Conservation (phyloP, 2,329 filamentous ascomycete genomes). For the Hymenotorrendiella dingleyae region DNA sequence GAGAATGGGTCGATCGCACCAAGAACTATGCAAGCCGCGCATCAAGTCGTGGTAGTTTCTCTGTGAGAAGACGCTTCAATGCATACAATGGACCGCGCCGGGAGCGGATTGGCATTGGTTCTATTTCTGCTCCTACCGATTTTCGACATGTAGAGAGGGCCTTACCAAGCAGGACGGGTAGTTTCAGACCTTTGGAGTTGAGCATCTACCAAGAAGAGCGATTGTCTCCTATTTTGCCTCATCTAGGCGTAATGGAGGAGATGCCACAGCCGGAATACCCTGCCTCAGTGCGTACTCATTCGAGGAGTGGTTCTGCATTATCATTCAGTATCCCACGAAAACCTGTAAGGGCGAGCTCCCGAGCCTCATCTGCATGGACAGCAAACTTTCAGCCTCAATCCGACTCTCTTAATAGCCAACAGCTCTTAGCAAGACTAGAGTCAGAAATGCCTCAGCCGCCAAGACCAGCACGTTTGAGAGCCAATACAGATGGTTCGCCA, state of each 20-base stretch:
- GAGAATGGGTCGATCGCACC: conserved; percentile 30
- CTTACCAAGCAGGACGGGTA: conserved; percentile 24
- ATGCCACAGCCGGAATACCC: conserved; percentile 13
- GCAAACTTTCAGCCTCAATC: conserved; percentile 17
- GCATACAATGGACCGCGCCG: conserved; percentile 39
- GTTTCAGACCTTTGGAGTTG: conserved; percentile 51
- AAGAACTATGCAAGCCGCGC: conserved; percentile 36
- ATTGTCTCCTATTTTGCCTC: conserved; percentile 51
- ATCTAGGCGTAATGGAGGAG: conserved; percentile 36
- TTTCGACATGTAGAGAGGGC: conserved; percentile 53
- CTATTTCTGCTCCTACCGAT: conserved; percentile 49
- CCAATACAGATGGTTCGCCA: conserved; percentile 26
- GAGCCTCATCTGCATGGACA: conserved; percentile 22
- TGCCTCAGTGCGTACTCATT: conserved; percentile 17
- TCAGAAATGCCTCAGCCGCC: conserved; percentile 21
- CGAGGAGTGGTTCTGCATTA: conserved; percentile 25
- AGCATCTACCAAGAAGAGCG: conserved; percentile 44
- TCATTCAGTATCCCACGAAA: conserved; percentile 28
- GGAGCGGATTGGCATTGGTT: conserved; percentile 52
- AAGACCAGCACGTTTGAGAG: conserved; percentile 23
- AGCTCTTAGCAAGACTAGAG: conserved; percentile 23
- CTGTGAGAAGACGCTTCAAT: conserved; percentile 37
- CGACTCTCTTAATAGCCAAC: conserved; percentile 21
- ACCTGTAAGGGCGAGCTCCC: conserved; percentile 24
- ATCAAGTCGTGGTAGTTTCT: conserved; percentile 38